Evolutionary conservation across 2,329 filamentous ascomycete species (phyloP), one percentile per base, ranked within the genome.

Genomic region (Venturia aucupariae): DNA sequence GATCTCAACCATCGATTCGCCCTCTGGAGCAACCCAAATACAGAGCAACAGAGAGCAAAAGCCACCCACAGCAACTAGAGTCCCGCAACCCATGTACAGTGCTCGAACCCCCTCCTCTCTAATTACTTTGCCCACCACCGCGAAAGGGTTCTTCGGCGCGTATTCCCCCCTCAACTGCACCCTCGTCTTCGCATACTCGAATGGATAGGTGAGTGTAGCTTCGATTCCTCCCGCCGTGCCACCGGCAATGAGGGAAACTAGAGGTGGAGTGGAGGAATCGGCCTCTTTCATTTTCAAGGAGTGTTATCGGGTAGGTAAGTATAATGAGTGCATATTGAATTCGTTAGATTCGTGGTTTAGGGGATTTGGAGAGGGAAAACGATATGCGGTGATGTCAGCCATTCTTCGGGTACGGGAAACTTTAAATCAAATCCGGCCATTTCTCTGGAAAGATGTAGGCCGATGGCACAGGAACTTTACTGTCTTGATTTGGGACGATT

Each of bases 101-200:
- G 85, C 82, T 17, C 78, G 72, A 0, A 84, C 64, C 0, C 85
- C 85, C 73, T 88, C 85, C 19, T 79, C 75, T 24, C 76, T 75
- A 61, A 83, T 80, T 8, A 86, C 82, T 32, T 82, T 75, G 4
- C 73, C 74, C 39, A 88, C 82, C 6, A 88, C 79, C 0, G 75
- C 69, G 68, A 86, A 83, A 0, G 85, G 85, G 64, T 88, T 88
- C 48, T 76, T 75, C 0, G 82, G 79, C 22, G 51, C 35, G 24
- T 65, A 39, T 64, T 79, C 74, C 48, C 75, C 72, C 38, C 76
- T 76, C n/a, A 86, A 75, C 67, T 88, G 84, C 3, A 84, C 80
- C 64, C 84, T 77, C 0, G 86, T 88, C 73, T 89, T 89, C 63
- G 85, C 84, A 68, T 87, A 89, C 70, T 88, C 86, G 68, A 88